Evolutionary conservation across 2,329 filamentous ascomycete species (phyloP).

Genomic region (Xylaria sp.): DNA sequence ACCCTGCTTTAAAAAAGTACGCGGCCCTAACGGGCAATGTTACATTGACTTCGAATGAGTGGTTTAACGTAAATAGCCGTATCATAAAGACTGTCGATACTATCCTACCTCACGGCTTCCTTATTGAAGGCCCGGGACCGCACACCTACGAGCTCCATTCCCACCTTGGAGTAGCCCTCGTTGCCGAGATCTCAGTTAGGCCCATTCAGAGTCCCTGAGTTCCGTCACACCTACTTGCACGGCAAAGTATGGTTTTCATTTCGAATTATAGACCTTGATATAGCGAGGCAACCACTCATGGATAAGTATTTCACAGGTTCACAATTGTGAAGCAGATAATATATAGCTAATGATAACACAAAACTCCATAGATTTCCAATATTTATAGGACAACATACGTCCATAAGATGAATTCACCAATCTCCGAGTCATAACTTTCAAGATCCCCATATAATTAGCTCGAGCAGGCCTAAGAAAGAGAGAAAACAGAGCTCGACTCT

Average conservation of each 20-base stretch:
- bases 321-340: no score
- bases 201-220: conserved; percentile 31
- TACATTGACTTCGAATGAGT: conserved; percentile 24
- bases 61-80: conserved; percentile 37
- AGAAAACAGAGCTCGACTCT: background rate
- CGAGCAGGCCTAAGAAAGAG: no score
- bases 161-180: conserved; percentile 35
- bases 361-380: no score
- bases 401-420: no score
- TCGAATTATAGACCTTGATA: conserved; percentile 33
- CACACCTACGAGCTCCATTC: conserved; percentile 36
- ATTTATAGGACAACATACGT: no score
- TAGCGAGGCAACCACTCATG: conserved; percentile 27
- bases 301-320: background rate
- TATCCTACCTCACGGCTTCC: conserved; percentile 24
- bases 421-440: background rate
- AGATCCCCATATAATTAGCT: background rate
- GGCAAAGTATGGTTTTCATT: conserved; percentile 42
- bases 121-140: conserved; percentile 32
- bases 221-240: conserved; percentile 35
- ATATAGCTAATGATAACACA: no score
- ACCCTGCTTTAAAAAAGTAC: conserved; percentile 2
- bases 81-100: conserved; percentile 39
- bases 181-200: conserved; percentile 36
- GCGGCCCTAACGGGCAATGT: background rate